phyloP scores from a whole-genome alignment of 2,329 filamentous ascomycete genomes.

The Talaromyces islandicus region DNA sequence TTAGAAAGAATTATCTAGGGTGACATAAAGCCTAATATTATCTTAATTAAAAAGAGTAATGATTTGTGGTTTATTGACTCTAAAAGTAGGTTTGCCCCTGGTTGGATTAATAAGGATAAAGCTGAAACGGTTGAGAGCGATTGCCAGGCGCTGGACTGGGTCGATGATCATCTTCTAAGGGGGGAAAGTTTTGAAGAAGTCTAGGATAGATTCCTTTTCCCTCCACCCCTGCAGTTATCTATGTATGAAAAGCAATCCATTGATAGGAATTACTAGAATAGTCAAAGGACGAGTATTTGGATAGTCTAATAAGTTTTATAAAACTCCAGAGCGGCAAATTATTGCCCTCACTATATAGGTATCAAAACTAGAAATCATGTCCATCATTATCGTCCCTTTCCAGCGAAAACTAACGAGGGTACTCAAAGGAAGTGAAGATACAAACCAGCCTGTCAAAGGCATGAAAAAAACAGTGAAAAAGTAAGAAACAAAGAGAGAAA shows the following conservation, averaged over 20 bases:
- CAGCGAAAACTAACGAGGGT: neutral
- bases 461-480: neutral
- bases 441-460: neutral
- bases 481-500: neutral
- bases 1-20: neutral
- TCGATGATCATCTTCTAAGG: neutral
- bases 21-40: conserved; percentile 2
- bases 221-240: too few species aligned
- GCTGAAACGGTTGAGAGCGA: conserved; percentile 2
- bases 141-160: neutral
- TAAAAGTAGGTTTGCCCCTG: neutral
- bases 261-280: too few species aligned
- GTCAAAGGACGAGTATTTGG: neutral
- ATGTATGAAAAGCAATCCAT: too few species aligned
- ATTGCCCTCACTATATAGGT: neutral
- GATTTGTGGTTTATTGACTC: conserved; percentile 2
- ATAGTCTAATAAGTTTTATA: neutral
- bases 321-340: neutral
- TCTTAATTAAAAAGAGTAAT: neutral
- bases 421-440: neutral
- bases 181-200: too few species aligned
- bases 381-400: neutral
- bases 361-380: neutral
- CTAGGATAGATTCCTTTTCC: too few species aligned
- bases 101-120: conserved; percentile 4